Evolutionary conservation across 176 grass and related monocot genomes (phyloP), one percentile per base, ranked within the genome.

Genomic region (Raddia guianensis): DNA sequence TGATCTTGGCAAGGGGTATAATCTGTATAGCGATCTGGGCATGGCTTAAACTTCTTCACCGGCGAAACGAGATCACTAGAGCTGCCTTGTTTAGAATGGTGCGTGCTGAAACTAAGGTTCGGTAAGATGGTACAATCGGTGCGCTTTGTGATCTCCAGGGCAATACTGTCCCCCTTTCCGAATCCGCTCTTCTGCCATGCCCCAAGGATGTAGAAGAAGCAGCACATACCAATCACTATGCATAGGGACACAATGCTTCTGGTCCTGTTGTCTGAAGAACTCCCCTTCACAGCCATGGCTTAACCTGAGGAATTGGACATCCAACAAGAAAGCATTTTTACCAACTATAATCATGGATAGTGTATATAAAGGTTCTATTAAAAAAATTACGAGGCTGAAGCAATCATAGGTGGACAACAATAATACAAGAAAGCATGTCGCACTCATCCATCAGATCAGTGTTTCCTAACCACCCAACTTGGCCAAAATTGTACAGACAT

Each of bases 121-220:
- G 94, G 94, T 11, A 97, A 71, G 80, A 92, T 32, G 63, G 89
- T 90, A 68, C 94, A 97, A 73, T 97, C 94, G 0, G 94, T 97
- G 69, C 85, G 89, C 78, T 94, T 94, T 1, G 94, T 97, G 57
- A 97, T 69, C 86, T 94, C 94, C 19, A 97, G 78, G 7, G 94
- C 94, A 58, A 97, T 97, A 80, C 87, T 94, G 86, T 97, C 94
- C 55, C 94, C 94, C 71, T 94, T 97, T 6, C 94, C 94, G 44
- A 92, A 97, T 56, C 94, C 94, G 9, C 94, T 97, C 87, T 97
- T 97, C 69, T 94, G 94, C 91, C 91, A 97, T 2, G 91, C 91
- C 48, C 94, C 94, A 7, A 97, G 72, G 64, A 94, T 87, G 85
- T 97, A 97, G 87, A 94, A 97, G 91, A 94, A 97, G 85, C 89